Percentiles rank a stretch among this genome's conserved stretches.
phyloP scores from a whole-genome alignment of 2,329 filamentous ascomycete species.

The Talaromyces sp. region DNA sequence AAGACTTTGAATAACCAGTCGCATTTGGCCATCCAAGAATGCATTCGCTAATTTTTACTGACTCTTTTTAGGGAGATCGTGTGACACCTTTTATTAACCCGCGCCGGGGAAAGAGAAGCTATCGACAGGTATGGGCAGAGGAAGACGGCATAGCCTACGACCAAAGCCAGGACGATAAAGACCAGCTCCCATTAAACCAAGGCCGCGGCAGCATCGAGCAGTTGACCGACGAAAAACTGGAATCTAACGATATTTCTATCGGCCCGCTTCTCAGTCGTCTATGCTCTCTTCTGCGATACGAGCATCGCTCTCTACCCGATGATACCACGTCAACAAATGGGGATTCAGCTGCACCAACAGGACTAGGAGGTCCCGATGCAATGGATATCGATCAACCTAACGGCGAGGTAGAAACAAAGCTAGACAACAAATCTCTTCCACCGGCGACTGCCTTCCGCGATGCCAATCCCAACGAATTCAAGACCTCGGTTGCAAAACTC shows the following conservation, averaged over 20 bases:
- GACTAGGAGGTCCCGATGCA: slow-evolving; percentile 48
- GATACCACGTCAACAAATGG: slow-evolving; percentile 61
- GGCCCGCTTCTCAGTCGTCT: slow-evolving; percentile 84
- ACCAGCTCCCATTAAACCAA: slow-evolving; percentile 76
- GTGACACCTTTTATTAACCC: slow-evolving; percentile 83
- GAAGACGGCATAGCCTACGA: slow-evolving; percentile 83
- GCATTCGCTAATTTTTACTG: slow-evolving; percentile 2
- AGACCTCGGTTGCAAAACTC: slow-evolving; percentile 74
- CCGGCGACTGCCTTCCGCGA: slow-evolving; percentile 81
- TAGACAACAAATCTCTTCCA: slow-evolving; percentile 52
- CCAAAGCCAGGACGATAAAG: slow-evolving; percentile 60
- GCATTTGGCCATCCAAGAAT: background rate
- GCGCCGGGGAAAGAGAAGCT: slow-evolving; percentile 79
- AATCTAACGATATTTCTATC: slow-evolving; percentile 85
- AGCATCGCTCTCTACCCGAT: slow-evolving; percentile 54
- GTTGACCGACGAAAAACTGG: slow-evolving; percentile 81
- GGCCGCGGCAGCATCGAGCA: slow-evolving; percentile 83
- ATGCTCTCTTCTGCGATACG: slow-evolving; percentile 77
- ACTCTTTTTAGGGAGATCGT: slow-evolving; percentile 66
- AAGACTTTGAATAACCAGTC: slow-evolving; percentile 22
- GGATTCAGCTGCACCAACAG: slow-evolving; percentile 37
- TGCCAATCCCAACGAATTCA: slow-evolving; percentile 74
- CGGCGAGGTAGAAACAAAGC: slow-evolving; percentile 39
- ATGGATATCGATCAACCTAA: slow-evolving; percentile 54
- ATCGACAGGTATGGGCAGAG: slow-evolving; percentile 89